These are phyloP conservation scores for Penicillium sp. DNA, from an alignment of 2,329 filamentous ascomycete genomes.

Conservation along the genomic window DNA sequence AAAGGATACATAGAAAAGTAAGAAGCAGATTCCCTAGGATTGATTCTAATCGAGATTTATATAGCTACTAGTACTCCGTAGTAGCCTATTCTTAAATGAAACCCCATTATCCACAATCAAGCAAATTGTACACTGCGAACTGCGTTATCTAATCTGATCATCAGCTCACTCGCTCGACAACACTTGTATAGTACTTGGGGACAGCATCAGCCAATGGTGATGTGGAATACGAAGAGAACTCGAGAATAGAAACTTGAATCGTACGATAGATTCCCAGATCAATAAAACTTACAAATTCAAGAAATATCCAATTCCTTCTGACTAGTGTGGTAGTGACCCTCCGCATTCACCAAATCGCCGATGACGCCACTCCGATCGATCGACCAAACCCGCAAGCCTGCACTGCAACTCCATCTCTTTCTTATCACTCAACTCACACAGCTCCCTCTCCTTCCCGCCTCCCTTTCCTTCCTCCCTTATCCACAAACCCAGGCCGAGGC, in stretches of 20 bases:
- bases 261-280: background rate
- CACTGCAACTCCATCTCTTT: background rate
- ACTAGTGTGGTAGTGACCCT: background rate
- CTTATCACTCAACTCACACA: background rate
- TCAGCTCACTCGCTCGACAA: slow-evolving; percentile 10
- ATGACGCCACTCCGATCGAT: slow-evolving; percentile 21
- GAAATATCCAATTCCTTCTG: background rate
- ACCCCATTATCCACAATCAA: background rate
- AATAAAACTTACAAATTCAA: background rate
- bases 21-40: background rate
- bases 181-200: background rate
- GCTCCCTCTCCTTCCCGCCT: background rate
- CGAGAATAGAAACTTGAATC: background rate
- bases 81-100: background rate
- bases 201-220: background rate
- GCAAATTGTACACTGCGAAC: background rate
- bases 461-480: background rate
- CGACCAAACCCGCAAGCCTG: slow-evolving; percentile 3
- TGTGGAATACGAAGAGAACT: background rate
- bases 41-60: background rate
- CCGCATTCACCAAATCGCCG: background rate
- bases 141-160: slow-evolving; percentile 31
- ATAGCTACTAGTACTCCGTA: background rate
- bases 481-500: slow-evolving; percentile 19
- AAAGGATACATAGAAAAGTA: background rate